A percentile compares a stretch with the other conserved stretches of the same genome.
These are phyloP conservation scores for Pseudogymnoascus sp. DNA, from an alignment of 2,329 filamentous ascomycete genomes.

Conservation along the genomic window DNA sequence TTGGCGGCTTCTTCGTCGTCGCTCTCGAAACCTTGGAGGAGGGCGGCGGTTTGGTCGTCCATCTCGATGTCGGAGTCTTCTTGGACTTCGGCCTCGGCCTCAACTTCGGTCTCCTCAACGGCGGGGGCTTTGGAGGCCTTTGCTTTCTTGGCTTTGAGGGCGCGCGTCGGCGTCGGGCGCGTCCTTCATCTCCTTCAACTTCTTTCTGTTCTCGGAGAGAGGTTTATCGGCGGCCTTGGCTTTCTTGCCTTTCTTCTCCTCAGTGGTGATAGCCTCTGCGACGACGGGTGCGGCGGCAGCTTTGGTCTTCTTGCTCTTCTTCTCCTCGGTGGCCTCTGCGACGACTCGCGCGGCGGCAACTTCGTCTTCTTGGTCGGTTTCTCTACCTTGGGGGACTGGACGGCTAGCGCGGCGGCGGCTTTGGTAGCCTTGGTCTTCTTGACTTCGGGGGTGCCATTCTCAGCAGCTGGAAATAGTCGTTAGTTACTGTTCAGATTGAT, in stretches of 20 bases:
- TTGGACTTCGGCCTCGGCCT: constrained; percentile 20
- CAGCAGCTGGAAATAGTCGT: constrained; percentile 22
- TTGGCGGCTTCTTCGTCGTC: constrained; percentile 39
- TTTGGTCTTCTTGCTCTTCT: constrained; percentile 17
- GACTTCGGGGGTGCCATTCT: constrained; percentile 24
- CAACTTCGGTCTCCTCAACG: constrained; percentile 12
- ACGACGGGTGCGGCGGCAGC: constrained; percentile 13
- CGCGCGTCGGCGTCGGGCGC: constrained; percentile 16
- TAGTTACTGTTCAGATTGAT: neutral
- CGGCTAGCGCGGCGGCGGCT: constrained; percentile 11
- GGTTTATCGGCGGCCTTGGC: constrained; percentile 7
- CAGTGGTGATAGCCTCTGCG: constrained; percentile 16
- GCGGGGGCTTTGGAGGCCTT: constrained; percentile 18
- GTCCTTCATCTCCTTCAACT: constrained; percentile 16
- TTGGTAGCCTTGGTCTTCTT: constrained; percentile 31
- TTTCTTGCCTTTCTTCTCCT: too few species aligned
- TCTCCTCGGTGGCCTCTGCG: constrained; percentile 21
- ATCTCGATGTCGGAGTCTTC: constrained; percentile 32
- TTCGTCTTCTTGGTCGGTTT: constrained; percentile 34
- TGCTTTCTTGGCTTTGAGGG: constrained; percentile 19
- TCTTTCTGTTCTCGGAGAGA: constrained; percentile 14
- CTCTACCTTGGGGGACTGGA: constrained; percentile 20
- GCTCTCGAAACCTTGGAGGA: constrained; percentile 50
- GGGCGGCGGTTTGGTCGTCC: constrained; percentile 44
- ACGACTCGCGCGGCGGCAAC: constrained; percentile 14